Conservation (phyloP, 2,329 filamentous ascomycete species). For the Fusarium agapanthi region DNA sequence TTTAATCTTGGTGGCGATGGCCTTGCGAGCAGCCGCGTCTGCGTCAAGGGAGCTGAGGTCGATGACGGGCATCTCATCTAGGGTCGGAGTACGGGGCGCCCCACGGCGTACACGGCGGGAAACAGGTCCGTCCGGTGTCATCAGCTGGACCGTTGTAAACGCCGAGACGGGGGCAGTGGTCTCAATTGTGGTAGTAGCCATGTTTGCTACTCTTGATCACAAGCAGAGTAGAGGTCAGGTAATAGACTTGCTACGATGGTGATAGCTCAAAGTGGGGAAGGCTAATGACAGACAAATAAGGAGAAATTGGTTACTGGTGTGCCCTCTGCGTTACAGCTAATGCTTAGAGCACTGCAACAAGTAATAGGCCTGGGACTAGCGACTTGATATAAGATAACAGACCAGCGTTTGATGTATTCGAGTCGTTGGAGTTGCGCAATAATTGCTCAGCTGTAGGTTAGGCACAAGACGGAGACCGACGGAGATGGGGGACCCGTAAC, state of each 20-base stretch:
- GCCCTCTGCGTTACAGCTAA: no score
- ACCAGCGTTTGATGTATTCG: fast-evolving
- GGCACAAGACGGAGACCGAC: background rate
- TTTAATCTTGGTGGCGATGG: background rate
- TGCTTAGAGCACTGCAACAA: fast-evolving
- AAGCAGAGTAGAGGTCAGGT: fast-evolving
- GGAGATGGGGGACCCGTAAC: background rate
- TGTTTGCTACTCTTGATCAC: fast-evolving
- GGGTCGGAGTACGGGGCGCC: slow-evolving; percentile 2
- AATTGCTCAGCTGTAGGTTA: background rate
- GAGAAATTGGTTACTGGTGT: no score
- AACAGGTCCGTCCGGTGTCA: slow-evolving; percentile 4
- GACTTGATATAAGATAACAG: background rate
- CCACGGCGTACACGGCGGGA: slow-evolving; percentile 8
- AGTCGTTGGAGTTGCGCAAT: background rate
- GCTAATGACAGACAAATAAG: no score
- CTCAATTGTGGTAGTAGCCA: background rate
- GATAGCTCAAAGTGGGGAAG: background rate
- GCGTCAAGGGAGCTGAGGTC: background rate
- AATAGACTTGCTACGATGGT: fast-evolving
- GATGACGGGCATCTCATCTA: slow-evolving; percentile 2
- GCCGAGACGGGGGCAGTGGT: background rate
- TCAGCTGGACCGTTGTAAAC: slow-evolving; percentile 2
- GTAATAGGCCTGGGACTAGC: fast-evolving
- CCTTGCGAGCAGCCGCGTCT: background rate